These are phyloP conservation scores for Trypanosoma lewisi DNA, from an alignment of 208 protist species.

Conservation along the genomic window DNA sequence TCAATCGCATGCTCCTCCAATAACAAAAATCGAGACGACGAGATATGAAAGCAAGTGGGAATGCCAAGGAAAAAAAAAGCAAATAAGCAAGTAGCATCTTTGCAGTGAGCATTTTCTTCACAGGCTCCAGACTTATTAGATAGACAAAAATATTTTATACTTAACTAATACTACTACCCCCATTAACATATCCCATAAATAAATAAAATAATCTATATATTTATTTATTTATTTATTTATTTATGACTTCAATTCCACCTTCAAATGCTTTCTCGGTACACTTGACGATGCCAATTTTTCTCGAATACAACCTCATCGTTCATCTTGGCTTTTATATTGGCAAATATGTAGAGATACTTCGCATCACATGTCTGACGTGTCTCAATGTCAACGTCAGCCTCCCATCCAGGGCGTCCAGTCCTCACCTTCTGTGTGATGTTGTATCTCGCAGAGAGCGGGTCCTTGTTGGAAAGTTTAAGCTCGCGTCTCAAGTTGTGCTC, in stretches of 20 bases:
- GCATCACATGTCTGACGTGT: conserved; percentile 37
- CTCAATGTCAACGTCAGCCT: conserved; percentile 47
- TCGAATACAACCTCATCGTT: conserved; percentile 48
- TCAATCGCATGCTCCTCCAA: too few species aligned
- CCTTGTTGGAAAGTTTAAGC: conserved; percentile 51
- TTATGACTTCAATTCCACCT: background rate
- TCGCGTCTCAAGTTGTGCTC: conserved; percentile 62
- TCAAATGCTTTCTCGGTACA: conserved; percentile 47
- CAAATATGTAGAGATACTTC: conserved; percentile 46
- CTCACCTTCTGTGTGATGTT: conserved; percentile 50
- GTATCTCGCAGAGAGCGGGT: conserved; percentile 60
- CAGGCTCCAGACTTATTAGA: too few species aligned
- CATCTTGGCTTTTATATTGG: conserved; percentile 35
- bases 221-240: too few species aligned
- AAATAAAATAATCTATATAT: too few species aligned
- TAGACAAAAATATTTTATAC: too few species aligned
- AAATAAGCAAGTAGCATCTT: too few species aligned
- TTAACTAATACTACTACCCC: conserved; percentile 8
- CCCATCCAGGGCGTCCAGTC: conserved; percentile 37
- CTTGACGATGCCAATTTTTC: conserved; percentile 42
- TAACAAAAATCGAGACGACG: too few species aligned
- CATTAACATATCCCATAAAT: background rate
- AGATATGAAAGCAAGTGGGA: too few species aligned
- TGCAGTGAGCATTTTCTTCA: too few species aligned
- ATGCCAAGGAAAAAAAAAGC: too few species aligned